Conservation (phyloP, 2,329 filamentous ascomycete genomes). For the Endocalyx cinctus region DNA sequence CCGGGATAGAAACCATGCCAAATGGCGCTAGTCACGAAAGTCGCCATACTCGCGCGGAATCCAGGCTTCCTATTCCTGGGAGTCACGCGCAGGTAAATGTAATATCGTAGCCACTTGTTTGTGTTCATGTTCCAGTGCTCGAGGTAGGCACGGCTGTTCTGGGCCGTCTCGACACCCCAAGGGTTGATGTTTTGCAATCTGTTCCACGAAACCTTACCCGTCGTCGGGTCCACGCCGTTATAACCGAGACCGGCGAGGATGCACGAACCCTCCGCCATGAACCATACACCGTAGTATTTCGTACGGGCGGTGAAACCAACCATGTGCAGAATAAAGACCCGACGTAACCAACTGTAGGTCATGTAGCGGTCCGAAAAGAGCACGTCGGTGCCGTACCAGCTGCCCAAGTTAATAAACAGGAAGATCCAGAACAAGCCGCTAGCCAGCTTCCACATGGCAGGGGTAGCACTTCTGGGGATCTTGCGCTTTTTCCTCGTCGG, state of each 20-base stretch:
- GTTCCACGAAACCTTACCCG: slow-evolving; percentile 82
- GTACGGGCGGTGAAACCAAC: slow-evolving; percentile 74
- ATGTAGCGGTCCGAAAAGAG: slow-evolving; percentile 64
- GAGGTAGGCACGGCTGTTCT: slow-evolving; percentile 89
- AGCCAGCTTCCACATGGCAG: slow-evolving; percentile 71
- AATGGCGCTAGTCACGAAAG: slow-evolving; percentile 88
- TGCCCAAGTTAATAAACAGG: slow-evolving; percentile 68
- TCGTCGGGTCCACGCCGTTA: slow-evolving; percentile 82
- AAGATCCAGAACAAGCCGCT: slow-evolving; percentile 75
- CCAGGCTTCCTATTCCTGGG: slow-evolving; percentile 94
- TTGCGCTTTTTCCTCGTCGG: slow-evolving; percentile 84
- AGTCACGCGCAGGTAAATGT: slow-evolving; percentile 91
- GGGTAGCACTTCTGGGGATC: slow-evolving; percentile 85
- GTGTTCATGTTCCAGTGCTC: slow-evolving; percentile 99
- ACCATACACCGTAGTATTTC: slow-evolving; percentile 98
- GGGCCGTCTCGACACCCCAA: slow-evolving; percentile 78
- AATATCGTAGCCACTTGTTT: slow-evolving; percentile 93
- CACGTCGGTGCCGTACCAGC: slow-evolving; percentile 58
- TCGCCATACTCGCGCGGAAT: slow-evolving; percentile 89
- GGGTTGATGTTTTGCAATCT: slow-evolving; percentile 86
- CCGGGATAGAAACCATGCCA: slow-evolving; percentile 99
- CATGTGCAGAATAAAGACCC: slow-evolving; percentile 79
- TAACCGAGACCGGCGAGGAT: slow-evolving; percentile 92
- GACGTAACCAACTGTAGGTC: slow-evolving; percentile 62
- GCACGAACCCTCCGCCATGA: slow-evolving; percentile 85